Evolutionary conservation across 305 asterid species (phyloP), one percentile per base, ranked within the genome.

Genomic region (Ajuga reptans): DNA sequence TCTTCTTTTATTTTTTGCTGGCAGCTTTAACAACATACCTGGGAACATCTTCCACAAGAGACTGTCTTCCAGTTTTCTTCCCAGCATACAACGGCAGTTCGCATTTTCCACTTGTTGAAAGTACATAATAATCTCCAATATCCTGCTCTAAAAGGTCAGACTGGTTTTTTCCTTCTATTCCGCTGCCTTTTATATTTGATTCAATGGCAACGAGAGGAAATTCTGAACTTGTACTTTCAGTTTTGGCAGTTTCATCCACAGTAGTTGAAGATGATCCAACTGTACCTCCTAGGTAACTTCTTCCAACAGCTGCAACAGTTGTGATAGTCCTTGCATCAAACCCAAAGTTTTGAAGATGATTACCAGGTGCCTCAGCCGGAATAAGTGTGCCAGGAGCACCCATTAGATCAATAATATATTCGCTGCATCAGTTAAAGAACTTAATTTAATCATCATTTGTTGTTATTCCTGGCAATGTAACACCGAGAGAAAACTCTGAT

Each of bases 361-460:
- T 70, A 75, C 85, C 80, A 24, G 99, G 93, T 41, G 86, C 84
- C 82, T 93, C 99, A 36, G 91, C 80, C 31, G 99, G 99, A 76
- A 93, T 93, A 77, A 91, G 93, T 37, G 96, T 81, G 75, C 99
- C 99, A 15, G 99, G 99, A 78, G 97, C 99, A 77, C 99, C 96
- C 99, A 93, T 93, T 68, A 93, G 88, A 82, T 93, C 99, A 79
- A 93, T 84, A 76, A 93, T 93, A 77, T 83, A 91, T 84, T 93
- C 99, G 58, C 99, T 93, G 99, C 89, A 87, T 46, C 68, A 72
- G 72, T 47, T 72, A 12, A 57, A 24, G 47, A 64, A 56, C 36
- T 21, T 17, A 74, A 36, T 18, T 70, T 64, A 73, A 70, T 52
- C 37, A 77, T 41, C 65, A 72, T 6, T 18, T 59, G 63, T 21